Evolutionary conservation across 345 rosid genomes (phyloP), one percentile per base, ranked within the genome.

Genomic region (Conringia planisiliqua): DNA sequence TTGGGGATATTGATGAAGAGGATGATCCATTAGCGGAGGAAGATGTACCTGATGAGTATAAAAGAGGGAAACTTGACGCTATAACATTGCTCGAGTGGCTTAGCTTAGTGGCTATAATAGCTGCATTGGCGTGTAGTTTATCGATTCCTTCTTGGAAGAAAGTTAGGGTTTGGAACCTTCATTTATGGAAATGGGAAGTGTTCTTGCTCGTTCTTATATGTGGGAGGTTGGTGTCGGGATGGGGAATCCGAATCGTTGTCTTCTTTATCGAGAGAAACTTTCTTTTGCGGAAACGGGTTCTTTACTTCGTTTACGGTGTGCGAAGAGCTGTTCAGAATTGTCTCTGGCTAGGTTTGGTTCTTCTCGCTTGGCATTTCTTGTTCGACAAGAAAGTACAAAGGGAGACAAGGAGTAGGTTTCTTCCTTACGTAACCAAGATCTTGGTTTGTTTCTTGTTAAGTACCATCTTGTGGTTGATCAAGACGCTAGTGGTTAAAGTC

Each of bases 131-230:
- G 6, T 85, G 86, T 57, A 91, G 85, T 40, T 86, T 91, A 16
- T 52, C 68, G 1, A 78, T 89, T 43, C 79, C 22, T 9, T 32
- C 80, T 0, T 58, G 85, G 61, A 87, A 77, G 67, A 16, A 73
- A 38, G 32, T 46, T 3, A 52, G 50, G 0, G 6, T 90, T 10
- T 84, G 91, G 89, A 52, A 86, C 18, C 91, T 95, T n/a, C 66
- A 70, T 51, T 54, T 95, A 4, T 92, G 97, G 97, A 92, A 89
- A 83, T 95, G 99, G 99, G 87, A 86, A 74, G 90, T 90, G 3
- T 71, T 91, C 73, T 30, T 90, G 50, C 66, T 90, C 13, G 96
- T 95, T 58, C 80, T 95, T 76, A 90, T 95, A 30, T 91, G 96
- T 52, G 99, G 96, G 6, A 79, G 97, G 39, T 44, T 95, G 47